Conservation (phyloP, 176 grass and related monocot genomes). For the Thinopyrum elongatum region DNA sequence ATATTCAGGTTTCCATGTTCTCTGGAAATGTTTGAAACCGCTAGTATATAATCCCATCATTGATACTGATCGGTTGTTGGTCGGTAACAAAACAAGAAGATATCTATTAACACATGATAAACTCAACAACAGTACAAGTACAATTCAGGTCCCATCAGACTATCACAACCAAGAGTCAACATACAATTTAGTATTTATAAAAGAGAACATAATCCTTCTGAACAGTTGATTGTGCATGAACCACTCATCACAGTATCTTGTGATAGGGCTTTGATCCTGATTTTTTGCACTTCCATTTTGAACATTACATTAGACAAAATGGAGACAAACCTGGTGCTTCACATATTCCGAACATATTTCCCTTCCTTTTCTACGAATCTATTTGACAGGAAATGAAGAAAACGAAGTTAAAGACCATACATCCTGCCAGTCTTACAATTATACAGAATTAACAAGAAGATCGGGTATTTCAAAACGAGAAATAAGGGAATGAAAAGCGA, state of each 20-base stretch:
- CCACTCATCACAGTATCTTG: neutral
- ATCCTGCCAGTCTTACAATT: neutral
- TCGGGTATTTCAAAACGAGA: neutral
- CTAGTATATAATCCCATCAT: neutral
- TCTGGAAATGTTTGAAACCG: slow-evolving; percentile 22
- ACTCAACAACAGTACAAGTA: neutral
- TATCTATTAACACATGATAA: neutral
- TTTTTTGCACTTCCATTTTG: neutral
- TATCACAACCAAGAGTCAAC: neutral
- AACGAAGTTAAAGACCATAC: neutral
- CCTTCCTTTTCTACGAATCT: neutral
- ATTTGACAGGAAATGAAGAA: neutral
- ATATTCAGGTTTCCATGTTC: neutral
- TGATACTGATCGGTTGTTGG: neutral
- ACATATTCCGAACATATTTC: neutral
- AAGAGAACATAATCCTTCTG: neutral
- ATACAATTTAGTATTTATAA: neutral
- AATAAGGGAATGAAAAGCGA: neutral
- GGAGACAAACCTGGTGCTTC: slow-evolving; percentile 11
- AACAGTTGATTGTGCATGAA: neutral
- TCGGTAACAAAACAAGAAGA: neutral
- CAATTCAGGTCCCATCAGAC: neutral
- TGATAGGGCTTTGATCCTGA: slow-evolving; percentile 12
- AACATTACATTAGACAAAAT: neutral
- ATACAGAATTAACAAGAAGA: neutral